Base-by-base conservation (phyloP, 192 early-diverging fungal species). In the Mortierella antarctica region DNA sequence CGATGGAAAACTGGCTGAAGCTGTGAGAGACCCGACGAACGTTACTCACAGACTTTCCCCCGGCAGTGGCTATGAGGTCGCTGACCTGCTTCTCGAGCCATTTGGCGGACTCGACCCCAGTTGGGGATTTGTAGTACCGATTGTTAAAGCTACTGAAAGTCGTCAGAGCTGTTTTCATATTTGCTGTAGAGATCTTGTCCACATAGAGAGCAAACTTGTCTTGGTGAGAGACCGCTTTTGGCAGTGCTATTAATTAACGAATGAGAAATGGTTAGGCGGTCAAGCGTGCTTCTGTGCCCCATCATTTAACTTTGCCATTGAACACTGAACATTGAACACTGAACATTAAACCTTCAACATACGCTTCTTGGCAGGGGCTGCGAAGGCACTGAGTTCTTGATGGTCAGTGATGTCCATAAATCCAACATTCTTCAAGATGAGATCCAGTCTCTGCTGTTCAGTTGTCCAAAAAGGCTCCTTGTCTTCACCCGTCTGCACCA, bases 361-460 rank as follows among this genome's bases (percentile, higher is more conserved):
- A 61, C 68, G 42, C 6, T 51, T 59, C 64, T 55, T 76, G 57
- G 48, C 41, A 39, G 58, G 46, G 15, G 65, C 23, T 9, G 61
- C 42, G 51, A 58, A 15, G 21, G 70, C 48, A 17, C 85, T 85
- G 14, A 89, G 72, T 31, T 87, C 87, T 62, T 83, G 79, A 51
- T 86, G 74, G 71, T 97, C 95, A 31, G 97, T 98, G 52, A 97
- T 88, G 75, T 98, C 97, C 87, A 97, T 95, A 76, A 92, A 98
- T 18, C 87, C 82, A 55, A 90, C 86, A 41, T 89, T 87, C 10
- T 83, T 80, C 14, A 91, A 88, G 60, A 91, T 84, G 61, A 98
- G 88, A 5, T 73, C 85, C 31, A 91, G 60, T 54, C 95, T 92
- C 70, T 95, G 85, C 12, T 74, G 71, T 17, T 89, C 71, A 14